phyloP scores from a whole-genome alignment of 1,139 yeast species.

The Geotrichum histeridarum region DNA sequence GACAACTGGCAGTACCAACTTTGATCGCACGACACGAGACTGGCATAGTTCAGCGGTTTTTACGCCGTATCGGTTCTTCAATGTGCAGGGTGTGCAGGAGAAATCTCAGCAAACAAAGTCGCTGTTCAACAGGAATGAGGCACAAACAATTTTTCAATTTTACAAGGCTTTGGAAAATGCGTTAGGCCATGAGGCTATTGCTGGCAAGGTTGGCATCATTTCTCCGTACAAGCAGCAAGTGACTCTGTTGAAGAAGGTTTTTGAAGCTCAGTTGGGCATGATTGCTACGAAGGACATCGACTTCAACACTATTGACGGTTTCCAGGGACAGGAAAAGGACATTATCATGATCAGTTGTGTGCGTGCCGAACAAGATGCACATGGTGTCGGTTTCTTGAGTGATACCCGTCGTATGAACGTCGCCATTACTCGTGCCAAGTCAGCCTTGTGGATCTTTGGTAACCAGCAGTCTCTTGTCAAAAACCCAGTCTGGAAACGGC shows the following conservation, averaged over 20 bases:
- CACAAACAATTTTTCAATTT: conserved; percentile 42
- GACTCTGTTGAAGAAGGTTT: conserved; percentile 50
- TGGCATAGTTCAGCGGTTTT: conserved; percentile 63
- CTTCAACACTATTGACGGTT: conserved; percentile 94
- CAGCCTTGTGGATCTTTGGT: conserved; percentile 91
- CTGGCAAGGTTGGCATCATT: conserved; percentile 79
- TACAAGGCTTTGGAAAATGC: conserved; percentile 36
- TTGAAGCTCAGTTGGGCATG: conserved; percentile 57
- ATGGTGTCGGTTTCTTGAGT: conserved; percentile 79
- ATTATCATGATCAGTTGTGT: conserved; percentile 92
- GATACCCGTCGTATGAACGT: conserved; percentile 94
- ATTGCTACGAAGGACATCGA: conserved; percentile 63
- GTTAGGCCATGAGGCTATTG: conserved; percentile 42
- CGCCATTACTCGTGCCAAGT: conserved; percentile 86
- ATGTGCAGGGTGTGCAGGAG: conserved; percentile 60
- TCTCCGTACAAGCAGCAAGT: conserved; percentile 95
- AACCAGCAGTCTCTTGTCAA: conserved; percentile 45
- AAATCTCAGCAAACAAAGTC: conserved; percentile 32
- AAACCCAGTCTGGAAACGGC: conserved; percentile 64
- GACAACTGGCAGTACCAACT: conserved; percentile 58
- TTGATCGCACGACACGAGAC: conserved; percentile 49
- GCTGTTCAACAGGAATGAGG: conserved; percentile 18
- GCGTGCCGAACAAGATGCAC: conserved; percentile 64
- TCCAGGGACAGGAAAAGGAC: conserved; percentile 97
- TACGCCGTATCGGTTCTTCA: conserved; percentile 75